These are phyloP conservation scores for Hirschioporus abietinus DNA, from an alignment of 768 basidiomycete genomes.

Conservation along the genomic window DNA sequence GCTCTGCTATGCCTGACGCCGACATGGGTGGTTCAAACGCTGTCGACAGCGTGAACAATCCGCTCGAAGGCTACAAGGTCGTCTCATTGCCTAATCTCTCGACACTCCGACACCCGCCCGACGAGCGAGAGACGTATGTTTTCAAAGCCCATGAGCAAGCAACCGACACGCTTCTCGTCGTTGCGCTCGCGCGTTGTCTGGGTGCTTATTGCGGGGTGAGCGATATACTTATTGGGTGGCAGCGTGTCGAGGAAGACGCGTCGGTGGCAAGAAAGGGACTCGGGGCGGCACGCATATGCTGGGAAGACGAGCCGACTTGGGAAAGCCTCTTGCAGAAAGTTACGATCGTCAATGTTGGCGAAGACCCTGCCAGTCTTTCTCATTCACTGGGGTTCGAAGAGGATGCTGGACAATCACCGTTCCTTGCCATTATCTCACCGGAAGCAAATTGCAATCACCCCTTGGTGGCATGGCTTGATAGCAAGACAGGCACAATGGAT, in stretches of 20 bases:
- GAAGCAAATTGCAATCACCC: neutral
- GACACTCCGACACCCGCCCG: neutral
- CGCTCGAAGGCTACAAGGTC: slow-evolving; percentile 2
- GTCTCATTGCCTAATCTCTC: slow-evolving; percentile 8
- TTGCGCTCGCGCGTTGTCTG: slow-evolving; percentile 19
- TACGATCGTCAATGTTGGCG: neutral
- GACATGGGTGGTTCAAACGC: neutral
- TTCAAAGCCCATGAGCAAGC: neutral
- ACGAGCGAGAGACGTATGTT: neutral
- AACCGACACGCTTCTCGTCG: slow-evolving; percentile 15
- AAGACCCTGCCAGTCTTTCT: neutral
- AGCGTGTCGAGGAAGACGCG: neutral
- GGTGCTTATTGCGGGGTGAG: slow-evolving; percentile 19
- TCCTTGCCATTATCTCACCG: neutral
- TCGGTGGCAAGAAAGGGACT: neutral
- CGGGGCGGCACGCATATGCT: neutral
- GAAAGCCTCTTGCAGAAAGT: neutral
- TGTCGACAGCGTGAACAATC: neutral
- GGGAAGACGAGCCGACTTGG: neutral
- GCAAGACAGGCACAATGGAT: neutral
- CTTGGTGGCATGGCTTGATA: neutral
- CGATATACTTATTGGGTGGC: slow-evolving; percentile 18
- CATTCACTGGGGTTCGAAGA: neutral
- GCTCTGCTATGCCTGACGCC: neutral
- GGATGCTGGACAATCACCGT: neutral